A percentile compares a stretch with the other conserved stretches of the same genome.
These are phyloP conservation scores for Amyloporia xantha DNA, from an alignment of 768 basidiomycete genomes.

Conservation along the genomic window DNA sequence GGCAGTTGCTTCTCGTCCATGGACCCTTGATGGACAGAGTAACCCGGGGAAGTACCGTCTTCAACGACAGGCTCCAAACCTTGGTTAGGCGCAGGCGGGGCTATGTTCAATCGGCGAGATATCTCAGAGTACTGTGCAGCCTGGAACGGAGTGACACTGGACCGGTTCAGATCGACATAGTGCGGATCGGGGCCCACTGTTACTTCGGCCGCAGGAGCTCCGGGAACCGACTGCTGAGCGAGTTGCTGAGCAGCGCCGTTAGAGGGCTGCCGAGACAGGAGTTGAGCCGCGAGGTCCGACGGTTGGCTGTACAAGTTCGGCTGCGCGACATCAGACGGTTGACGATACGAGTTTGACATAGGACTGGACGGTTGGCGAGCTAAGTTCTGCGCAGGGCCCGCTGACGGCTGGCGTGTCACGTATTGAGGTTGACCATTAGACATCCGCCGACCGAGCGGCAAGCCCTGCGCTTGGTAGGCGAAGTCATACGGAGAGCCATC, in stretches of 20 bases:
- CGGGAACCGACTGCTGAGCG: slow-evolving; percentile 14
- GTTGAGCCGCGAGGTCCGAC: slow-evolving; percentile 1
- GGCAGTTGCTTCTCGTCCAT: background rate
- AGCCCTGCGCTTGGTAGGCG: slow-evolving; percentile 23
- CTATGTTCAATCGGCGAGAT: slow-evolving; percentile 42
- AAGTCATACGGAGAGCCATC: slow-evolving; percentile 21
- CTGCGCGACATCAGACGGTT: slow-evolving; percentile 1
- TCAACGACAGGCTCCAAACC: slow-evolving; percentile 17
- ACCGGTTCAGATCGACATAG: slow-evolving; percentile 60
- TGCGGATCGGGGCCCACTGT: slow-evolving; percentile 26
- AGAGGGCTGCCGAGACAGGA: slow-evolving; percentile 14
- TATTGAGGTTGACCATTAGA: background rate
- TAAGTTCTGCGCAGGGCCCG: slow-evolving; percentile 1
- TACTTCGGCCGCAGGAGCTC: background rate
- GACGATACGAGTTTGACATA: background rate
- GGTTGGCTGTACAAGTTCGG: slow-evolving; percentile 3
- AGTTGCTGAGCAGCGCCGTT: slow-evolving; percentile 1
- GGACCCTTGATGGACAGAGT: background rate
- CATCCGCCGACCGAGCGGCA: slow-evolving; percentile 13
- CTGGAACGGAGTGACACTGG: slow-evolving; percentile 70
- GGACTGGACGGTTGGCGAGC: slow-evolving; percentile 1
- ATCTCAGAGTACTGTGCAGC: slow-evolving; percentile 72
- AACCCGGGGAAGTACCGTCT: slow-evolving; percentile 7
- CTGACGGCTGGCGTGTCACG: slow-evolving; percentile 13
- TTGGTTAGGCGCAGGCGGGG: background rate